Conservation (phyloP, 129 eudicot genomes). For the Artemisia annua region DNA sequence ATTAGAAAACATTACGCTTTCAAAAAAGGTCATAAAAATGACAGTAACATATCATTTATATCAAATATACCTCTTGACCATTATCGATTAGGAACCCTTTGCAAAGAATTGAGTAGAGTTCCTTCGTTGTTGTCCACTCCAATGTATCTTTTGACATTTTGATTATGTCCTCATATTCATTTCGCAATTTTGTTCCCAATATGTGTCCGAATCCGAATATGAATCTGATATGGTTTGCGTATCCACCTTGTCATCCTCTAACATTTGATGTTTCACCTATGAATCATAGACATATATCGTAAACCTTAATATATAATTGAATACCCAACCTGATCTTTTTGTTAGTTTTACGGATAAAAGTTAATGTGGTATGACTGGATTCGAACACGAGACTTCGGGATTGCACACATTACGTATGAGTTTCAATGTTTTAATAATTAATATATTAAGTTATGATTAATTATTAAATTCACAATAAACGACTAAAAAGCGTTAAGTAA, state of each 20-base stretch:
- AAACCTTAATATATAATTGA: too few relatives aligned
- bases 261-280: not conserved
- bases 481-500: too few relatives aligned
- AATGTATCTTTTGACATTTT: slow-evolving; percentile 4
- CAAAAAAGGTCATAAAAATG: not conserved
- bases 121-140: slow-evolving; percentile 9
- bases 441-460: too few relatives aligned
- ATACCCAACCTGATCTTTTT: too few relatives aligned
- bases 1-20: not conserved
- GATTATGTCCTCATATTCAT: slow-evolving; percentile 1
- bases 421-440: too few relatives aligned
- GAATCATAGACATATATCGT: not conserved
- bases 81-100: slow-evolving; percentile 5
- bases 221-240: not conserved
- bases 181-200: slow-evolving; percentile 10
- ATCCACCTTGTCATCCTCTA: not conserved
- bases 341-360: too few relatives aligned
- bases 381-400: too few relatives aligned
- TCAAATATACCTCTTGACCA: not conserved
- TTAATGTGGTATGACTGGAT: too few relatives aligned
- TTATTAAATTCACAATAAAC: too few relatives aligned
- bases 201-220: not conserved
- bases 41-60: too few relatives aligned
- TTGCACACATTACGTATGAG: too few relatives aligned
- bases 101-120: slow-evolving; percentile 10